Conservation (phyloP, 1,284 basidiomycete genomes). For the Tilletia walkeri region DNA sequence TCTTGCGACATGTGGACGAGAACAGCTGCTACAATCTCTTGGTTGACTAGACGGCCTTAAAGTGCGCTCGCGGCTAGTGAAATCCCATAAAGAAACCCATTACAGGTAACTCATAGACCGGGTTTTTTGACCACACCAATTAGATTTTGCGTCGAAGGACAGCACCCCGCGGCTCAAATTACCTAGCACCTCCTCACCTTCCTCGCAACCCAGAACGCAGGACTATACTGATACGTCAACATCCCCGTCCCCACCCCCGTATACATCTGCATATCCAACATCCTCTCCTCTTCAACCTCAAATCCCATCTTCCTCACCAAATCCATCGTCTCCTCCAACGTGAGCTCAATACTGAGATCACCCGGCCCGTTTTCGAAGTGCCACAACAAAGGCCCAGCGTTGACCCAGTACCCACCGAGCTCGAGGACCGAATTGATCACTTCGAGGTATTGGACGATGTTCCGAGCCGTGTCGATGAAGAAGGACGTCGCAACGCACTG, state of each 20-base stretch:
- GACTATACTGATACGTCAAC: constrained; percentile 84
- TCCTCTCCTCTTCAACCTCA: constrained; percentile 75
- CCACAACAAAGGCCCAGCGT: constrained; percentile 83
- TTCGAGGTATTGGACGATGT: constrained; percentile 50
- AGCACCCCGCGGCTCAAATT: not conserved
- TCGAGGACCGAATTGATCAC: constrained; percentile 48
- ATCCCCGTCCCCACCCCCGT: constrained; percentile 78
- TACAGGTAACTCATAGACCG: not conserved
- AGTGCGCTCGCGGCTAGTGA: not conserved
- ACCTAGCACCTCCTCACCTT: constrained; percentile 33
- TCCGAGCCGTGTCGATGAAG: constrained; percentile 83
- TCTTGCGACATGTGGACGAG: constrained; percentile 4
- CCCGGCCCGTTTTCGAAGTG: constrained; percentile 66
- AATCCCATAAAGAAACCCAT: constrained; percentile 10
- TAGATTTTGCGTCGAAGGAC: no score
- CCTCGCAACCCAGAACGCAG: constrained; percentile 56
- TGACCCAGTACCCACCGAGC: constrained; percentile 48
- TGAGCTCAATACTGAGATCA: constrained; percentile 75
- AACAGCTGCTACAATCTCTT: not conserved
- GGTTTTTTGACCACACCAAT: no score
- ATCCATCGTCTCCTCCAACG: constrained; percentile 79
- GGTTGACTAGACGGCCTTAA: not conserved
- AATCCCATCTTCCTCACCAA: constrained; percentile 78
- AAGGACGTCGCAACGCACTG: constrained; percentile 90
- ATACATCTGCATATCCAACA: constrained; percentile 74